Evolutionary conservation across 2,329 filamentous ascomycete species (phyloP).

Genomic region (Venturia pyrina): DNA sequence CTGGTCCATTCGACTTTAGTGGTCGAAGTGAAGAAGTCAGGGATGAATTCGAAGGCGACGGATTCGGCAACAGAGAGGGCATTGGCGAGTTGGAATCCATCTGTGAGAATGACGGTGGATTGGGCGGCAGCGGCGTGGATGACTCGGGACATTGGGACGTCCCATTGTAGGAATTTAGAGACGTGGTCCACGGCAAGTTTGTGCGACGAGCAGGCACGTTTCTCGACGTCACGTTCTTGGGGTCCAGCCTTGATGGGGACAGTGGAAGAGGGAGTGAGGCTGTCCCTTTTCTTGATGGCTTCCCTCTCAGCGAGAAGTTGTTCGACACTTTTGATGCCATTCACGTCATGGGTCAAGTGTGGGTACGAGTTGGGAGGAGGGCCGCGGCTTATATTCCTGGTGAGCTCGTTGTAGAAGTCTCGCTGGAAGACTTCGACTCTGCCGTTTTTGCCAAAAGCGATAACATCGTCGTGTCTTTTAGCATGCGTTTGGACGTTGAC

Average conservation of each 20-base stretch:
- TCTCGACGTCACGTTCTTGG: neutral
- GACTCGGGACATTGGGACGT: constrained; percentile 1
- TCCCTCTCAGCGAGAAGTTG: neutral
- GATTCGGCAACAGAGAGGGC: neutral
- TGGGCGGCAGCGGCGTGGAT: neutral
- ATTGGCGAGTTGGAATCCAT: neutral
- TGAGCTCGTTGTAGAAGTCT: neutral
- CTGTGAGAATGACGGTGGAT: neutral
- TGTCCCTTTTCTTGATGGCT: neutral
- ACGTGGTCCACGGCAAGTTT: neutral
- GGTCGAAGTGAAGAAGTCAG: neutral
- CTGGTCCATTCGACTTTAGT: neutral
- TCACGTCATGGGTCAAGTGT: neutral
- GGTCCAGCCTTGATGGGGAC: neutral
- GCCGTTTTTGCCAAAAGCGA: neutral
- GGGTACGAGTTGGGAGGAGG: neutral
- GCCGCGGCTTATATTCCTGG: neutral
- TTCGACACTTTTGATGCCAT: neutral
- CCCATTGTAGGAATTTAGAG: neutral
- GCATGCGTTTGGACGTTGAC: neutral
- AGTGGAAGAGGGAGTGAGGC: neutral
- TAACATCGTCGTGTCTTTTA: neutral
- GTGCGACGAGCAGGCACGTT: neutral
- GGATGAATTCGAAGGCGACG: neutral
- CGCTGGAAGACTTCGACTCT: constrained; percentile 1